Evolutionary conservation across 495 filamentous ascomycete species (phyloP), one percentile per base, ranked within the genome.

Genomic region (Penicillium lividum): DNA sequence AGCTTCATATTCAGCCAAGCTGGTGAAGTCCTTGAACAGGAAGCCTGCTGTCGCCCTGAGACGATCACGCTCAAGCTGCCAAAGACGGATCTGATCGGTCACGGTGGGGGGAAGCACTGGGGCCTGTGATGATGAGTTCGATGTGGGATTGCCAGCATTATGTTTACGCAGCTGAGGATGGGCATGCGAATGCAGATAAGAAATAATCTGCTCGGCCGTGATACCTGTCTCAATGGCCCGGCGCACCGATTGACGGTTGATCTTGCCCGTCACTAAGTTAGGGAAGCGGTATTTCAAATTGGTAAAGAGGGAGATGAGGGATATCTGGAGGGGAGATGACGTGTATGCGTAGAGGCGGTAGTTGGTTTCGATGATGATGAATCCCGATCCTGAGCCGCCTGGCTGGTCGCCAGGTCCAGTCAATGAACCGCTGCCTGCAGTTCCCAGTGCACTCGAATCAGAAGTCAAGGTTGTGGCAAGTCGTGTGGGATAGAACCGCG

Each of bases 291-390:
- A 88, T 56, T 85, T 86, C 47, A 98, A 86, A 16, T 86, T 85
- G 30, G 86, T 82, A 76, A 98, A 98, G 58, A 98, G 87, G 33
- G 86, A 84, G n/a, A 98, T 85, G 49, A 98, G 89, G 53, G 91
- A 90, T 61, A 97, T 98, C 70, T 96, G 92, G 0, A 98, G 82
- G 0, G 91, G 90, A 0, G 92, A 97, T 27, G 85, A 86, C 6
- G 95, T 97, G 76, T 98, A 98, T 31, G 94, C 94, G 75, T 98
- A 98, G 62, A 98, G 74, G 29, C 94, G 90, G 76, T 97, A 97
- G 76, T 98, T 98, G n/a, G 94, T 98, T 80, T 98, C 94, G 63
- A 98, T 82, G 63, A 98, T 89, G 66, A 98, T 91, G 78, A 92
- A 93, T 36, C 93, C 93, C 33, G 33, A 36, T 54, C 86, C 85